These are phyloP conservation scores for Russula ochroleuca DNA, from an alignment of 768 basidiomycete genomes.

Conservation along the genomic window DNA sequence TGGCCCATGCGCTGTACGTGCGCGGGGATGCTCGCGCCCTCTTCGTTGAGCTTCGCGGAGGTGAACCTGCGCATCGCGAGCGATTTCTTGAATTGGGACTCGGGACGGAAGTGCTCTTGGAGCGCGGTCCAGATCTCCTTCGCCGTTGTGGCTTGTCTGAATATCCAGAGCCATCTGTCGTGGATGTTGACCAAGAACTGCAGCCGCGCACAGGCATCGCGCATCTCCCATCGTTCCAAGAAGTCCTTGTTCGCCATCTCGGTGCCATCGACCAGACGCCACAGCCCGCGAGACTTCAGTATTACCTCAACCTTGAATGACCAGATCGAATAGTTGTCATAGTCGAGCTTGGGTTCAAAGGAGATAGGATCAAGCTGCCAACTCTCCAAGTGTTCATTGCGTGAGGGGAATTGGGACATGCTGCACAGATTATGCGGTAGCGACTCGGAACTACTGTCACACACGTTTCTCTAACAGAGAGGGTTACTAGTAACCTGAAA, in stretches of 20 bases:
- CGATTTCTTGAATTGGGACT: conserved; percentile 18
- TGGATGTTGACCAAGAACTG: conserved; percentile 19
- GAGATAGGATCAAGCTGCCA: conserved; percentile 23
- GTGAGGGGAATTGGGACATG: not conserved
- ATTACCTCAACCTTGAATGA: conserved; percentile 4
- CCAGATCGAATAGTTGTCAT: conserved; percentile 22
- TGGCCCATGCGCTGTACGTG: conserved; percentile 24
- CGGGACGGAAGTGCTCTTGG: conserved; percentile 17
- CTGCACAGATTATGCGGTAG: not conserved
- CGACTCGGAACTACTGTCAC: not conserved
- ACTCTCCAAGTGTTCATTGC: not conserved
- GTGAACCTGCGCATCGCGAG: conserved; percentile 19
- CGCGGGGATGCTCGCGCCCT: conserved; percentile 12
- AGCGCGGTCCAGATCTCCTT: conserved; percentile 15
- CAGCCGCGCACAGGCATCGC: conserved; percentile 18
- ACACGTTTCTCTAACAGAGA: not conserved
- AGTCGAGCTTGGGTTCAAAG: conserved; percentile 24
- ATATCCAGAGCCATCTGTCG: conserved; percentile 19
- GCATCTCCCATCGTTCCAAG: conserved; percentile 18
- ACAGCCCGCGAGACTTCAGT: conserved; percentile 21
- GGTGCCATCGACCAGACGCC: conserved; percentile 17
- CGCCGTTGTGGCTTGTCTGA: conserved; percentile 1
- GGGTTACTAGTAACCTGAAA: not conserved
- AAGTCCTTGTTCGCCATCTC: not conserved
- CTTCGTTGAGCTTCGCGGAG: conserved; percentile 5